Evolutionary conservation across 2,329 filamentous ascomycete genomes (phyloP).

Genomic region (Xylaria sp.): DNA sequence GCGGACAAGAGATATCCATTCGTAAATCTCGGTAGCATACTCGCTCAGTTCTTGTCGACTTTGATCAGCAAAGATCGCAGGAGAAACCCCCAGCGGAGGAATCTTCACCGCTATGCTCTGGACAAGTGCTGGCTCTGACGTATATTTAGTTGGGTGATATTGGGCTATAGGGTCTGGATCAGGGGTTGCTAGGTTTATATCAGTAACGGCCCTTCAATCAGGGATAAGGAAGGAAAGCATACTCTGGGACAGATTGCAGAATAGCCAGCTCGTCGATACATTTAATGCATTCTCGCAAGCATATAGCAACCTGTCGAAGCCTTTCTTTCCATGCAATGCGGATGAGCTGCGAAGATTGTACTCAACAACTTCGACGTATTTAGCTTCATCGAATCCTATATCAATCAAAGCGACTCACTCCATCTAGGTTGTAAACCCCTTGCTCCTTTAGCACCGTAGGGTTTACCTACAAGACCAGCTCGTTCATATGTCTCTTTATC

Average conservation of each 20-base stretch:
- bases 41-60: slow-evolving; percentile 69
- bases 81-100: slow-evolving; percentile 51
- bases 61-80: slow-evolving; percentile 49
- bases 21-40: slow-evolving; percentile 71
- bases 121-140: slow-evolving; percentile 50
- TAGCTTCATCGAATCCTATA: slow-evolving; percentile 39
- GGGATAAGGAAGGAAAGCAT: slow-evolving; percentile 38
- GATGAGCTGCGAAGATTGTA: slow-evolving; percentile 77
- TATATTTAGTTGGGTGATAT: slow-evolving; percentile 58
- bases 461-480: slow-evolving; percentile 80
- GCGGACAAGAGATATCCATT: slow-evolving; percentile 78
- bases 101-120: slow-evolving; percentile 46
- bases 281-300: slow-evolving; percentile 82
- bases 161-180: slow-evolving; percentile 61
- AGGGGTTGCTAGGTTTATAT: slow-evolving; percentile 54
- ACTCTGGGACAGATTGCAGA: slow-evolving; percentile 71
- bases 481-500: slow-evolving; percentile 85
- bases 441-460: slow-evolving; percentile 68
- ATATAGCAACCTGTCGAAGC: slow-evolving; percentile 81
- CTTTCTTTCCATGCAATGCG: slow-evolving; percentile 86
- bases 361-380: slow-evolving; percentile 71
- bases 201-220: slow-evolving; percentile 17
- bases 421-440: slow-evolving; percentile 76
- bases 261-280: slow-evolving; percentile 78
- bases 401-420: slow-evolving; percentile 60